Base-by-base conservation (phyloP, 345 rosid species). In the Brassica carinata region DNA sequence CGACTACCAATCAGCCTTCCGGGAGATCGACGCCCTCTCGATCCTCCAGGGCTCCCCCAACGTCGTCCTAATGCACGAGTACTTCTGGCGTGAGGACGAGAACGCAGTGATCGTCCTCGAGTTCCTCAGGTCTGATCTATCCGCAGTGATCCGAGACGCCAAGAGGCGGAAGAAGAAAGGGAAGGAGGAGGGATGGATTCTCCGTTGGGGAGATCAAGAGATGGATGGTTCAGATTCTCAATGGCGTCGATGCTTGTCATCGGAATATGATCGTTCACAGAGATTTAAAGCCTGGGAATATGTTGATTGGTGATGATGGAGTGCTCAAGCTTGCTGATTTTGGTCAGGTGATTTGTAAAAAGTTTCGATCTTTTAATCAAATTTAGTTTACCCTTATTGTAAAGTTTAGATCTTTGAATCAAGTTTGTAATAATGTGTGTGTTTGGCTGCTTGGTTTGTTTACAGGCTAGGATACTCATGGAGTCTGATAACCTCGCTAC, bases 281-380 rank as follows among this genome's bases (percentile, higher is more conserved):
- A 72, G 99, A 96, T 84, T 87, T 96, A 78, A 96, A 96, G 80
- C 98, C 99, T 23, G 91, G 91, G 70, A 96, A 96, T 83, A 69
- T 96, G 85, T 85, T 96, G 85, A 40, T 93, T 0, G 88, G 91
- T 51, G 95, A 89, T 48, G 92, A 90, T 63, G 97, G 98, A 5
- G 84, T 85, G 59, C 97, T 96, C 55, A 96, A 96, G 86, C 78
- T 96, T 73, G 99, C 99, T 14, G 98, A 96, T 92, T 96, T 96
- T 69, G 99, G 99, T 11, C 99, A 93, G 99, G 98, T 93, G 55
- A 48, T n/a, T n/a, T n/a, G n/a, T n/a, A n/a, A n/a, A n/a, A n/a
- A n/a, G n/a, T n/a, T n/a, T n/a, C n/a, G n/a, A n/a, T n/a, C n/a
- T n/a, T n/a, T n/a, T n/a, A n/a, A n/a, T n/a, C n/a, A n/a, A n/a